Evolutionary conservation across 345 rosid genomes (phyloP).

Genomic region (Sapria himalayana): DNA sequence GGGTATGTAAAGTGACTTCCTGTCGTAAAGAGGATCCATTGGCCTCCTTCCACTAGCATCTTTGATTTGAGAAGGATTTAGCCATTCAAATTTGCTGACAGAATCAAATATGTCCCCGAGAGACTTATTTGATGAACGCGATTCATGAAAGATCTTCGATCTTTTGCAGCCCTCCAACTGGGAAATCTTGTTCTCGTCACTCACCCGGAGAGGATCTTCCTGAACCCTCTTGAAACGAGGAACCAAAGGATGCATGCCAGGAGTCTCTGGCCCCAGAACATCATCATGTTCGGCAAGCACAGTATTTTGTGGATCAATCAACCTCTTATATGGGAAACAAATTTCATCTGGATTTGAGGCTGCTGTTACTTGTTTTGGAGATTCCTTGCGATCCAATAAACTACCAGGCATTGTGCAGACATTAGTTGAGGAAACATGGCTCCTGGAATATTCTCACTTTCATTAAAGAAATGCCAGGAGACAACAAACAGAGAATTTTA

Average conservation of each 20-base stretch:
- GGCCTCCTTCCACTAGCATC: constrained; percentile 71
- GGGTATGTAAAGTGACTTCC: constrained; percentile 59
- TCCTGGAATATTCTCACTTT: constrained; percentile 20
- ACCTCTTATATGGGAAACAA: constrained; percentile 8
- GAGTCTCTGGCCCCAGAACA: constrained; percentile 56
- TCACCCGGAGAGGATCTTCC: constrained; percentile 20
- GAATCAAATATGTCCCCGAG: constrained; percentile 14
- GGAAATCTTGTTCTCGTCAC: constrained; percentile 13
- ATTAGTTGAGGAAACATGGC: constrained; percentile 8
- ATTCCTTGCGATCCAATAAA: constrained; percentile 6
- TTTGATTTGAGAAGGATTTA: constrained; percentile 44
- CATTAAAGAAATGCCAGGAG: background rate
- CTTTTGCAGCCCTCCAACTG: constrained; percentile 31
- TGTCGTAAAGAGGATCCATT: constrained; percentile 55
- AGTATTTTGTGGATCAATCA: constrained; percentile 8
- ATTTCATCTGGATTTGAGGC: constrained; percentile 11
- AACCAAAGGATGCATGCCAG: constrained; percentile 31
- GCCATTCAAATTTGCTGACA: constrained; percentile 79
- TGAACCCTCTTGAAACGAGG: constrained; percentile 50
- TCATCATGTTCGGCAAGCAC: constrained; percentile 13
- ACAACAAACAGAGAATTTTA: no score
- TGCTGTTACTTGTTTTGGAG: constrained; percentile 7
- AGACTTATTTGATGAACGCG: constrained; percentile 16
- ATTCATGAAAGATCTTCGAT: constrained; percentile 27
- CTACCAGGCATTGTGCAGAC: constrained; percentile 12